Evolutionary conservation across 495 filamentous ascomycete species (phyloP).

Genomic region (Trichoderma virens): DNA sequence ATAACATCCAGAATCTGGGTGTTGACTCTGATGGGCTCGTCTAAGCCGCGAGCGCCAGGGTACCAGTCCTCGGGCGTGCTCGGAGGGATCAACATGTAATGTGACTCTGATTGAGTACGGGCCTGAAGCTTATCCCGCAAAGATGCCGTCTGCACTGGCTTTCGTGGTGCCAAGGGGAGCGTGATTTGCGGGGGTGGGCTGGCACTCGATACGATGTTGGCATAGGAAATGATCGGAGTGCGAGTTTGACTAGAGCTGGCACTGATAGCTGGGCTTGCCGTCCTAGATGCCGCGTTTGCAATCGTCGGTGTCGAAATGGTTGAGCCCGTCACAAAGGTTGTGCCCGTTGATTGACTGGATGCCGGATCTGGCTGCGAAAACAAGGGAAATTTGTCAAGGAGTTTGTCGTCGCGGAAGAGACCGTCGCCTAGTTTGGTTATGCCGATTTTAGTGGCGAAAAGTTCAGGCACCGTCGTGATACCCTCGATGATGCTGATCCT

Average conservation of each 20-base stretch:
- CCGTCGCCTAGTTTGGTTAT: constrained; percentile 49
- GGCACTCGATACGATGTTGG: constrained; percentile 24
- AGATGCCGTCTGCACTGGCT: constrained; percentile 8
- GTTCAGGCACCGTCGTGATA: constrained; percentile 57
- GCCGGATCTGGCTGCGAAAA: background rate
- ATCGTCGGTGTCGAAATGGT: no score
- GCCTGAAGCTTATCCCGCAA: constrained; percentile 10
- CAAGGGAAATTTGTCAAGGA: constrained; percentile 26
- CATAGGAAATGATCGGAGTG: constrained; percentile 22
- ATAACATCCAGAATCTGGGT: constrained; percentile 61
- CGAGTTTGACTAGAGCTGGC: constrained; percentile 19
- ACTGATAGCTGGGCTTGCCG: background rate
- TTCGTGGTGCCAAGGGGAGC: constrained; percentile 21
- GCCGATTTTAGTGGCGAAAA: constrained; percentile 49
- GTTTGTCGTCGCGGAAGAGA: constrained; percentile 59
- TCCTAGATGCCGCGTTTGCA: background rate
- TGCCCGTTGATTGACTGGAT: background rate
- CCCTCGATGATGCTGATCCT: constrained; percentile 71
- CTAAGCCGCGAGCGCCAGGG: constrained; percentile 44
- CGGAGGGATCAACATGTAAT: constrained; percentile 11
- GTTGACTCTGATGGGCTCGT: constrained; percentile 40
- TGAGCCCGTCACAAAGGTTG: constrained; percentile 10
- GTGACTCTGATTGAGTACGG: background rate
- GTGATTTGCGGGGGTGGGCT: constrained; percentile 31
- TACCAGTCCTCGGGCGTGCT: constrained; percentile 32